Conservation (phyloP, 2,329 filamentous ascomycete species). For the Fusarium nygamai region DNA sequence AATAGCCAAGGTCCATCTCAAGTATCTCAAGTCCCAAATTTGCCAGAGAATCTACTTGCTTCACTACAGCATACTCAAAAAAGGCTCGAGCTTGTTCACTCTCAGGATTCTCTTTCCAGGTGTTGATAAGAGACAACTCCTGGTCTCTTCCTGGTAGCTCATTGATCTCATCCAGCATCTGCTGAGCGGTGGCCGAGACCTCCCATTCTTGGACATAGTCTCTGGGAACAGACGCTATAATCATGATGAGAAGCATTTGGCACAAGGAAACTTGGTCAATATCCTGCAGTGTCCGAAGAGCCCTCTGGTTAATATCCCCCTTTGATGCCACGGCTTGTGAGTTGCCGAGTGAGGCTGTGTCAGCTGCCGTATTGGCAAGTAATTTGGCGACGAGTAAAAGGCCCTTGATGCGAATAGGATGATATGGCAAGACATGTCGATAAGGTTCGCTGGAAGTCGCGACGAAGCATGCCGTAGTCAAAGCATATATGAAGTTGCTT, state of each 20-base stretch:
- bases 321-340: constrained; percentile 40
- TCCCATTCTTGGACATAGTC: constrained; percentile 59
- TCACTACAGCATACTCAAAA: constrained; percentile 60
- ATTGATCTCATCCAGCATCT: constrained; percentile 61
- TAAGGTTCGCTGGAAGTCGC: constrained; percentile 61
- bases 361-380: constrained; percentile 59
- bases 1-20: constrained; percentile 50
- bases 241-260: constrained; percentile 62
- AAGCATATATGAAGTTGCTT: constrained; percentile 54
- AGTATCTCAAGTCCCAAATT: constrained; percentile 57
- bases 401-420: constrained; percentile 60
- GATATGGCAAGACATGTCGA: constrained; percentile 60
- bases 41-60: constrained; percentile 59
- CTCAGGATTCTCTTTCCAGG: constrained; percentile 56
- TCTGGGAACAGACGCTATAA: constrained; percentile 53
- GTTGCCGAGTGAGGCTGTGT: constrained; percentile 44
- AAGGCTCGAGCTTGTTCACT: constrained; percentile 55
- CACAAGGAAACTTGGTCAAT: constrained; percentile 64
- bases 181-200: constrained; percentile 54
- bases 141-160: constrained; percentile 56
- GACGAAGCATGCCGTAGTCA: constrained; percentile 60
- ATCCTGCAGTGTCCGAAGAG: constrained; percentile 49
- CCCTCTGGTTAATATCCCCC: constrained; percentile 35
- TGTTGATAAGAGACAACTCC: constrained; percentile 55
- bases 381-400: constrained; percentile 63